A percentile compares a stretch with the other conserved stretches of the same genome.
phyloP scores from a whole-genome alignment of 805 yeast genomes.

The Lipomyces yamanashiensis region DNA sequence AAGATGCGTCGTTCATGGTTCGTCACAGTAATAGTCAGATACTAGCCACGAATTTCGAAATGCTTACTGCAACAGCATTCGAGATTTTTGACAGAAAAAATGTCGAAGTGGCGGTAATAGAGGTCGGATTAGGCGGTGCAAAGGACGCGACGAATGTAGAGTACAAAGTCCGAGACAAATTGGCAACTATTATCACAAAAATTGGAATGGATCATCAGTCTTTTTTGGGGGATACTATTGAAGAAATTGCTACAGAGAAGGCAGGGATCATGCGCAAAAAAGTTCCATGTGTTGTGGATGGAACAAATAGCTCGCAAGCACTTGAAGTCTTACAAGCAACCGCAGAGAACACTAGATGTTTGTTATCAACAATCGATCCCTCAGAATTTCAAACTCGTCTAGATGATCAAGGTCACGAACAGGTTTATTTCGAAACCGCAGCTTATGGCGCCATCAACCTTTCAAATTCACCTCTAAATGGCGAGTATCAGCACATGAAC shows the following conservation, averaged over 20 bases:
- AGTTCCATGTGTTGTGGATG: conserved; percentile 73
- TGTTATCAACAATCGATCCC: background rate
- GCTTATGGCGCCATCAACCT: conserved; percentile 45
- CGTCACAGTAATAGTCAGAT: conserved; percentile 44
- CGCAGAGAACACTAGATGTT: conserved; percentile 42
- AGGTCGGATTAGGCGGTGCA: conserved; percentile 92
- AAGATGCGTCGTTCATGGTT: conserved; percentile 52
- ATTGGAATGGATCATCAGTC: conserved; percentile 85
- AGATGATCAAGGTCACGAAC: background rate
- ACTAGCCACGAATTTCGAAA: conserved; percentile 82
- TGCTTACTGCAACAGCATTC: conserved; percentile 83
- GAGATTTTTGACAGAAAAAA: conserved; percentile 64
- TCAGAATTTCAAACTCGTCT: background rate
- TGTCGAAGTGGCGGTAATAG: conserved; percentile 81
- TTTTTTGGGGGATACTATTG: conserved; percentile 68
- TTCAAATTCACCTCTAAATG: conserved; percentile 62
- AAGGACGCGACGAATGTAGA: conserved; percentile 87
- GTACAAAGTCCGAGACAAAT: conserved; percentile 39
- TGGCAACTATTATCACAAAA: conserved; percentile 62
- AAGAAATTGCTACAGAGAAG: conserved; percentile 73
- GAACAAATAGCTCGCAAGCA: conserved; percentile 60
- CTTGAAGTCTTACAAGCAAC: conserved; percentile 51
- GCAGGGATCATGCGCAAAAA: conserved; percentile 78
- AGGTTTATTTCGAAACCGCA: conserved; percentile 7
- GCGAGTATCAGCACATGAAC: conserved; percentile 74